Base-by-base conservation (phyloP, 768 basidiomycete genomes). In the Tricholoma matsutake region DNA sequence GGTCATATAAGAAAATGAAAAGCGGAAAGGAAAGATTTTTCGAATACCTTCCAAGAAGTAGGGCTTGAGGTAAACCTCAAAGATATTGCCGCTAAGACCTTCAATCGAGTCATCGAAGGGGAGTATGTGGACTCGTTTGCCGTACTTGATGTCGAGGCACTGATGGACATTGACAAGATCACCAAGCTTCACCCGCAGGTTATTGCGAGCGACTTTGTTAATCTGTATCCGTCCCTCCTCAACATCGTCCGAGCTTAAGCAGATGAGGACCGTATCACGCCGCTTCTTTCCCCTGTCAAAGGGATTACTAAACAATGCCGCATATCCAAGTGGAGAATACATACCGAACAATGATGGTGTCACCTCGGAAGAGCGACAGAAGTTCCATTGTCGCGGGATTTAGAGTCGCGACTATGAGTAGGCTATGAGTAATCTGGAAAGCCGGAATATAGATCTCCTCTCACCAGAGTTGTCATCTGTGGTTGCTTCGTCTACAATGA, bases 151-250 rank as follows among this genome's bases (percentile, higher is more conserved):
- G 70, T 98, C 96, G 61, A 90, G 85, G 73, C 96, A 98, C 69
- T 93, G 87, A 75, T 98, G 96, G 0, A 99, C 95, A 63, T 92
- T 92, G 72, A 94, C 94, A 58, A 98, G 83, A 75, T 99, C 97
- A 45, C 92, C 96, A 45, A 98, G 88, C 80, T 98, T 98, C 67
- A 98, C 94, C 58, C 96, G 92, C 52, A 98, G 78, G 78, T 99
- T 98, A 80, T 98, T 96, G 60, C 97, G 93, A n/a, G 97, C 97
- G 35, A 99, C 97, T 77, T 98, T 98, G 88, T 99, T 99, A 78
- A 99, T 80, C 69, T 97, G 96, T 64, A 99, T 96, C 73, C 93
- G 92, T 60, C 97, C 96, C 76, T 98, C 97, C 68, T 98, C 97
- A 63, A 98, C 93, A 63, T 96, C 94, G 69, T 98, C 97, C 41